Evolutionary conservation across 2,329 filamentous ascomycete genomes (phyloP).

Genomic region (Fusarium neocosmosporiellum): DNA sequence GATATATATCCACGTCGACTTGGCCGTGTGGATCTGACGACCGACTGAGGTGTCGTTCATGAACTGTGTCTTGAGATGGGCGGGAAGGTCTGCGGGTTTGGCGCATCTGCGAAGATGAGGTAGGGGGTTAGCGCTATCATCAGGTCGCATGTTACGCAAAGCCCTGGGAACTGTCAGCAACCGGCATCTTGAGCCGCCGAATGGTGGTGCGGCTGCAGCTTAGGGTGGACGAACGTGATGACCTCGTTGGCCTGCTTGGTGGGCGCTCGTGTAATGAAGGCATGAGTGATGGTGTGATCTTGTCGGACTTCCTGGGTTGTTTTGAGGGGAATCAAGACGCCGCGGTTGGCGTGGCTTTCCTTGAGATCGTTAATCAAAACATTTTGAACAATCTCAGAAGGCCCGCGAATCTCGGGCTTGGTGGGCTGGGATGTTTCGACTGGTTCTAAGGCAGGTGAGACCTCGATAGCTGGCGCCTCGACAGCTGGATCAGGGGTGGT

Average conservation of each 20-base stretch:
- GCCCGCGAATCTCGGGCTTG: conserved; percentile 37
- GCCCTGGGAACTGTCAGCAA: conserved; percentile 55
- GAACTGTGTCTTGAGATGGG: conserved; percentile 70
- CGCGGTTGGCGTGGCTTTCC: conserved; percentile 52
- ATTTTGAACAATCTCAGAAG: conserved; percentile 48
- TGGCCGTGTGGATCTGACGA: conserved; percentile 68
- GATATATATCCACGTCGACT: conserved; percentile 71
- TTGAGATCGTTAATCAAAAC: conserved; percentile 52
- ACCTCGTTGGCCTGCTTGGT: conserved; percentile 77
- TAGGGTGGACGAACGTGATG: conserved; percentile 69
- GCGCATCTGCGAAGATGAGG: conserved; percentile 81
- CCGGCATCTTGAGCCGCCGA: neutral
- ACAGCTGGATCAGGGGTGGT: conserved; percentile 19
- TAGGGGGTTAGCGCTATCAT: conserved; percentile 72
- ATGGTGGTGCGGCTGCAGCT: neutral
- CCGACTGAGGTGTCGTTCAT: conserved; percentile 68
- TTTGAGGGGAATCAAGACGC: conserved; percentile 71
- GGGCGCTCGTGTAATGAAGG: conserved; percentile 78
- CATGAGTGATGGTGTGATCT: conserved; percentile 68
- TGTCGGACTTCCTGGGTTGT: conserved; percentile 72
- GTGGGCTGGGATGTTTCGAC: conserved; percentile 9
- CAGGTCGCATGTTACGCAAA: conserved; percentile 66
- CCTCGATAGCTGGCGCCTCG: conserved; percentile 8
- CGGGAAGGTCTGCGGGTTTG: conserved; percentile 75
- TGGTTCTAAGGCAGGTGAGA: conserved; percentile 19